Evolutionary conservation across 106 monocot species (phyloP), one percentile per base, ranked within the genome.

Genomic region (Agapanthus africanus): DNA sequence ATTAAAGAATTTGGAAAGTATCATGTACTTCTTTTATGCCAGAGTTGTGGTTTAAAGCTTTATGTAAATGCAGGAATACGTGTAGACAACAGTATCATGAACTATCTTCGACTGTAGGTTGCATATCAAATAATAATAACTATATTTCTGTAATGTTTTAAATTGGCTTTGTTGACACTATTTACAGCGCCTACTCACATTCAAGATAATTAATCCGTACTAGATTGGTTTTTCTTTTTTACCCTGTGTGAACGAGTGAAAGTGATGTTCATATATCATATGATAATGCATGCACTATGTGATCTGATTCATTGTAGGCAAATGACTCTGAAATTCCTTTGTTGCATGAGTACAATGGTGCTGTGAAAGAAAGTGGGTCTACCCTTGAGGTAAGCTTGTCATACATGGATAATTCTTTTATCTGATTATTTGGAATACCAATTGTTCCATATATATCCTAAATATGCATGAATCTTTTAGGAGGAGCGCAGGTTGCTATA

Each of bases 241-340:
- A 6, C n/a, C n/a, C n/a, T n/a, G n/a, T n/a, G n/a, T n/a, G n/a
- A n/a, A n/a, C n/a, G n/a, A n/a, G n/a, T n/a, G n/a, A n/a, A 23
- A 23, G 52, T 52, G 22, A 52, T 34, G 1, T 30, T n/a, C 7
- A 14, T 34, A 35, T 37, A 4, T 70, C 36, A 6, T 0, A 37
- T 37, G 0, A 22, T 9, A 35, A 34, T 35, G 56, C 3, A 13
- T 44, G 26, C 19, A 36, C 4, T 7, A 25, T 36, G 18, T 68
- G 60, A 41, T 18, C 6, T 23, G 18, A 35, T 77, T 30, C 31
- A 21, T 28, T 63, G 39, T 67, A 95, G 95, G 81, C 80, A 60
- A 95, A 95, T 84, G 95, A 95, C 40, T 79, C 88, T 70, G 95
- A 95, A 82, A 91, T 95, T 71, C 95, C 95, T 67, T 74, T 95